A percentile compares a stretch with the other conserved stretches of the same genome.
These are phyloP conservation scores for Rubroshorea leprosula DNA, from an alignment of 345 rosid genomes.

Conservation along the genomic window DNA sequence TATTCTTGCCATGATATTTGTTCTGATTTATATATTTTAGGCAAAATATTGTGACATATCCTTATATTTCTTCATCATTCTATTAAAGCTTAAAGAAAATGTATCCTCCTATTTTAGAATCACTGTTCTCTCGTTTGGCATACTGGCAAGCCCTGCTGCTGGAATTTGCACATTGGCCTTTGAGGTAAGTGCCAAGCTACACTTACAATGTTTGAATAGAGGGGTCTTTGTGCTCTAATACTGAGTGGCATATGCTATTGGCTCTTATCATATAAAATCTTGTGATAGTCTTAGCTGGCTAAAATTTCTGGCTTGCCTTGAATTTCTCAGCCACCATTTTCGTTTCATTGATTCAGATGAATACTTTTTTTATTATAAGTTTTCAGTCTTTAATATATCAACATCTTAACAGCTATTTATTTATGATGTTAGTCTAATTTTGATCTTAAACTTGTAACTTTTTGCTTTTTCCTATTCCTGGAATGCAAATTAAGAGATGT, in stretches of 20 bases:
- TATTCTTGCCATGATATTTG: not conserved
- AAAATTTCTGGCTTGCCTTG: no score
- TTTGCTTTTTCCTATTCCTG: not conserved
- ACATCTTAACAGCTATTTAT: not conserved
- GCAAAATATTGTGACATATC: no score
- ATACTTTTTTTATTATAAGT: no score
- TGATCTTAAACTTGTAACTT: not conserved
- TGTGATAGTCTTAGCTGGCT: not conserved
- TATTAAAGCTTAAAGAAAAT: constrained; percentile 9
- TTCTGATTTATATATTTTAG: not conserved
- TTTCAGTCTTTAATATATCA: not conserved
- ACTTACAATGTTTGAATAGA: not conserved
- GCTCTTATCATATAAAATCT: not conserved
- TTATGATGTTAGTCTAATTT: not conserved
- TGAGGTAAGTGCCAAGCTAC: constrained; percentile 42
- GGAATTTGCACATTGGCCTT: constrained; percentile 58
- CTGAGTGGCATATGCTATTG: no score
- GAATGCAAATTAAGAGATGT: no score
- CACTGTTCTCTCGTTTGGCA: constrained; percentile 71
- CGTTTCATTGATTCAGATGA: no score
- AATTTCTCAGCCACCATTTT: no score
- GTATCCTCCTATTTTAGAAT: constrained; percentile 38
- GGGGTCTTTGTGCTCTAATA: not conserved
- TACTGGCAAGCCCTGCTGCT: constrained; percentile 72
- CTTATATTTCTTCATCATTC: not conserved